These are phyloP conservation scores for Musa beccarii DNA, from an alignment of 176 grass and related monocot species.

Conservation along the genomic window DNA sequence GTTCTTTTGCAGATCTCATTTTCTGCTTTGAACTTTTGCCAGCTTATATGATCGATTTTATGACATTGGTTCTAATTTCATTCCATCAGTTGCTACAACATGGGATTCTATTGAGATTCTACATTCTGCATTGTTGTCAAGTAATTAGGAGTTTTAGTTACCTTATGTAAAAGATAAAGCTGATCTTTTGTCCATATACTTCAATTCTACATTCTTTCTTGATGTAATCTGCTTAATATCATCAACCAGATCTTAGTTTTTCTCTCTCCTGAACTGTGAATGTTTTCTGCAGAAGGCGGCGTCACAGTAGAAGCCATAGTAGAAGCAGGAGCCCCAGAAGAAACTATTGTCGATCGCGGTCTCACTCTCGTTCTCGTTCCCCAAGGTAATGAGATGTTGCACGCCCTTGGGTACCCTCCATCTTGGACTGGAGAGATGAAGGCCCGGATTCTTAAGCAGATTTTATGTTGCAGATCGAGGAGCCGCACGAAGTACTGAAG, in stretches of 20 bases:
- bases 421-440: constrained; percentile 1
- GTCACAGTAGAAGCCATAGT: constrained; percentile 63
- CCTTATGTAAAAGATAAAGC: too few species aligned
- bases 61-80: too few species aligned
- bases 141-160: too few species aligned
- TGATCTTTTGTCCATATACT: too few species aligned
- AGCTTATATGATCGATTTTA: too few species aligned
- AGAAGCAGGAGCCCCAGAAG: constrained; percentile 52
- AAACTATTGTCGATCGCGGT: constrained; percentile 33
- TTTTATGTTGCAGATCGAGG: constrained; percentile 47
- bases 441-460: constrained; percentile 11
- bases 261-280: neutral
- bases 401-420: neutral
- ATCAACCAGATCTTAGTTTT: too few species aligned
- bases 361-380: constrained; percentile 56
- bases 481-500: constrained; percentile 62
- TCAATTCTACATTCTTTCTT: too few species aligned
- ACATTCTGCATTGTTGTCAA: too few species aligned
- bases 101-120: too few species aligned
- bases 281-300: constrained; percentile 43
- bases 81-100: too few species aligned
- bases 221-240: too few species aligned
- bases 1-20: constrained; percentile 7
- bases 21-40: neutral
- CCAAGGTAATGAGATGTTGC: constrained; percentile 43